phyloP scores from a whole-genome alignment of 2,329 filamentous ascomycete species.

The Phyllachora maydis region DNA sequence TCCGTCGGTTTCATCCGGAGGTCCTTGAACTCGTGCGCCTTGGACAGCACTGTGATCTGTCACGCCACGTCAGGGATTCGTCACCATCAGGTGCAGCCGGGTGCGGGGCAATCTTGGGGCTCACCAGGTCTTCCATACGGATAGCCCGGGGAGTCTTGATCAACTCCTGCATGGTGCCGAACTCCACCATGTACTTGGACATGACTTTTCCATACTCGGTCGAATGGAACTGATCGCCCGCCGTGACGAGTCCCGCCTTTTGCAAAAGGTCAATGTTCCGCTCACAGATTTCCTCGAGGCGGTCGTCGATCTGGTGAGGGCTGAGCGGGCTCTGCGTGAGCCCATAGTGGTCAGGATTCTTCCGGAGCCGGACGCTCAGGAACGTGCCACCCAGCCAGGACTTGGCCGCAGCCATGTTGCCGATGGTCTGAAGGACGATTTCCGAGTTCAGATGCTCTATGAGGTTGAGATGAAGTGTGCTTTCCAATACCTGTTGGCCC shows the following conservation, averaged over 20 bases:
- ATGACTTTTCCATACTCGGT: constrained; percentile 63
- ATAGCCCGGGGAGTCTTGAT: constrained; percentile 39
- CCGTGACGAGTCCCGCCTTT: constrained; percentile 33
- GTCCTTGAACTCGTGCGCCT: constrained; percentile 53
- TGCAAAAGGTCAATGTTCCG: constrained; percentile 46
- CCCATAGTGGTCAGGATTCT: constrained; percentile 54
- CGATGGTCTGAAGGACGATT: constrained; percentile 55
- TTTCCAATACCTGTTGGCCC: constrained; percentile 55
- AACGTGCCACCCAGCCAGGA: constrained; percentile 64
- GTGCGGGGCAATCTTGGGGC: constrained; percentile 10
- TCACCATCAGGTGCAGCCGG: too few relatives aligned
- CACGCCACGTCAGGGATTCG: constrained; percentile 1
- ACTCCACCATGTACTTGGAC: constrained; percentile 64
- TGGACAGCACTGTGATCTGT: constrained; percentile 44
- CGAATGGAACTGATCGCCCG: constrained; percentile 26
- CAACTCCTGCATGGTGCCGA: constrained; percentile 58
- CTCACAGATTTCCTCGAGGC: constrained; percentile 49
- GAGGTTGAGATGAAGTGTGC: constrained; percentile 56
- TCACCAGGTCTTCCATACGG: constrained; percentile 46
- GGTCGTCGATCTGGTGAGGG: constrained; percentile 37
- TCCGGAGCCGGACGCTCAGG: constrained; percentile 49
- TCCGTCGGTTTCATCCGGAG: constrained; percentile 52
- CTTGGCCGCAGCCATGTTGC: constrained; percentile 40
- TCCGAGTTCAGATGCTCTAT: constrained; percentile 76
- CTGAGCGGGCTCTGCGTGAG: constrained; percentile 29